phyloP scores from a whole-genome alignment of 2,329 filamentous ascomycete species.

The Magnaporthales sp. region DNA sequence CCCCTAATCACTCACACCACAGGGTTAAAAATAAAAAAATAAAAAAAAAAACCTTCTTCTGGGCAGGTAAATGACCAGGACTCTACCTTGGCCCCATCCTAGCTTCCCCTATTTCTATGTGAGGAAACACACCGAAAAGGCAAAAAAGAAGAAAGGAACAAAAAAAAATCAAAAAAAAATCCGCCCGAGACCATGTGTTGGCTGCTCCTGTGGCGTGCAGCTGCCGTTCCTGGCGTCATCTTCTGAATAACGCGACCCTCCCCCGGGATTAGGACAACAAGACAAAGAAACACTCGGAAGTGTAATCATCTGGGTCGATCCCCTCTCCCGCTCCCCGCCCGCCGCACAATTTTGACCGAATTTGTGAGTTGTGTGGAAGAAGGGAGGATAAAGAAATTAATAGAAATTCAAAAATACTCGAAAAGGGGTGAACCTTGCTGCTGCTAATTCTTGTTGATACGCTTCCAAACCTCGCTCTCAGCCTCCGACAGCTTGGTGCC shows the following conservation, averaged over 20 bases:
- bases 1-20: background rate
- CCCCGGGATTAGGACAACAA: background rate
- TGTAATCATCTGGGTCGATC: background rate
- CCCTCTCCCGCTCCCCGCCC: background rate
- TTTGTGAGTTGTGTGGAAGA: background rate
- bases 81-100: background rate
- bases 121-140: background rate
- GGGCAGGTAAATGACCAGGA: background rate
- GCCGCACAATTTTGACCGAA: background rate
- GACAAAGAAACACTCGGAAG: background rate
- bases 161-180: background rate
- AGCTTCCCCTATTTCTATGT: background rate
- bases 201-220: background rate
- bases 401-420: background rate
- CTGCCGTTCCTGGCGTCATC: background rate
- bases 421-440: background rate
- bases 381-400: background rate
- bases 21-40: background rate
- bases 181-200: background rate
- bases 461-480: constrained; percentile 54
- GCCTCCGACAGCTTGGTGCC: constrained; percentile 49
- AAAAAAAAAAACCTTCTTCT: background rate
- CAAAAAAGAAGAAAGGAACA: background rate
- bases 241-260: background rate
- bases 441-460: constrained; percentile 42